Base-by-base conservation (phyloP, 805 yeast species). In the Hanseniaspora mollemarum region DNA sequence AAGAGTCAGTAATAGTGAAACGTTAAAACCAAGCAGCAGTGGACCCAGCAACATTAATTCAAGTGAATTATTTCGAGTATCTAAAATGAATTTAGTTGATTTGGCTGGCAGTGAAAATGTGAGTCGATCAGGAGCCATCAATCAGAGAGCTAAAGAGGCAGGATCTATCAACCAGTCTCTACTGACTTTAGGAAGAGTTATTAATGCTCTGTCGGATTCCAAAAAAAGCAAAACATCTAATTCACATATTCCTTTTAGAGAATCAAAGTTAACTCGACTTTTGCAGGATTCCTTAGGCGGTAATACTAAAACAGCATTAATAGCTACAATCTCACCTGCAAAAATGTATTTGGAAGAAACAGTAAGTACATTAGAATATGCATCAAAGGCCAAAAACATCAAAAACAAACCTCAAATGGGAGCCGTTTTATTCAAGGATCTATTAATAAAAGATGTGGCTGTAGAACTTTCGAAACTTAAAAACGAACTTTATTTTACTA, bases 51-150 rank as follows among this genome's bases (percentile, higher is more conserved):
- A 18, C 6, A 24, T 16, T 8, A 75, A 45, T 64, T 70, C 64
- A 18, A 67, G 66, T 21, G 80, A 76, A 51, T 57, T 69, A 22
- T 72, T 73, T 54, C 68, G 78, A 54, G 65, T 74, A 22, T 79
- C 87, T 6, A 87, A 86, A 59, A 77, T 87, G 71, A 87, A 88
- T 62, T 69, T 88, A 21, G 97, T 90, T 5, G 97, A 90, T 67
- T 71, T 90, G 56, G 98, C 97, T 0, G 97, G 98, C 0, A 84
- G 95, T 4, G 98, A 90, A 63, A 88, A 88, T 62, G 81, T 90
- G 49, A 77, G 75, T 57, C 71, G 87, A 58, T 84, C 95, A 0
- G 98, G 98, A 2, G 95, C 96, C 0, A 72, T 77, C 22, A 80
- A 83, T 57, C 82, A 78, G 61, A 72, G 95, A 40, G 96, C 95